These are phyloP conservation scores for Ceratobasidium papillatum DNA, from an alignment of 1,284 basidiomycete genomes.

Conservation along the genomic window DNA sequence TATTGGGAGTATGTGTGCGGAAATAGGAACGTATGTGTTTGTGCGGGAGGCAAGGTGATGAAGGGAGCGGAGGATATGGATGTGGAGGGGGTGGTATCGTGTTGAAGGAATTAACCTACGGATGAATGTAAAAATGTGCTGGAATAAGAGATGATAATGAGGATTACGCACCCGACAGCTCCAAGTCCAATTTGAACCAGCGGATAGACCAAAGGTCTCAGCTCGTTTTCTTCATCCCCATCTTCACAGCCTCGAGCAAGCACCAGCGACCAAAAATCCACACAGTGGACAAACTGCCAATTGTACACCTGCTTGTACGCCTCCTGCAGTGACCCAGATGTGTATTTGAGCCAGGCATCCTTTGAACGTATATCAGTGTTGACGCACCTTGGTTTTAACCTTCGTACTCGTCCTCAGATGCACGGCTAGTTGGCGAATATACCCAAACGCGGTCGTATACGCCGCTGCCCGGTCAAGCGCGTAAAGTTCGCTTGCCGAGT, in stretches of 20 bases:
- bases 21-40: constrained; percentile 86
- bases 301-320: constrained; percentile 94
- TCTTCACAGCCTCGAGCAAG: constrained; percentile 81
- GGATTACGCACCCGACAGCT: constrained; percentile 77
- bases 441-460: constrained; percentile 97
- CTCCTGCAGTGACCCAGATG: constrained; percentile 61
- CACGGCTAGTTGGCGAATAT: constrained; percentile 95
- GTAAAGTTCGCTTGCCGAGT: constrained; percentile 93
- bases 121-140: constrained; percentile 38
- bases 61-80: constrained; percentile 78
- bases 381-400: constrained; percentile 77
- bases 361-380: constrained; percentile 46
- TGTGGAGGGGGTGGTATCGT: constrained; percentile 82
- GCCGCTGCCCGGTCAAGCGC: constrained; percentile 75
- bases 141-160: constrained; percentile 36
- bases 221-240: constrained; percentile 71
- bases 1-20: constrained; percentile 87
- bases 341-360: background rate
- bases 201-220: constrained; percentile 92
- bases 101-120: constrained; percentile 81
- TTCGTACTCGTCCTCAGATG: constrained; percentile 93
- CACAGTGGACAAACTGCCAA: constrained; percentile 96
- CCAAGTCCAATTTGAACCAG: constrained; percentile 94
- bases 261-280: constrained; percentile 97
- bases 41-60: constrained; percentile 80